phyloP scores from a whole-genome alignment of 2,329 filamentous ascomycete genomes.

The Beauveria sp. region DNA sequence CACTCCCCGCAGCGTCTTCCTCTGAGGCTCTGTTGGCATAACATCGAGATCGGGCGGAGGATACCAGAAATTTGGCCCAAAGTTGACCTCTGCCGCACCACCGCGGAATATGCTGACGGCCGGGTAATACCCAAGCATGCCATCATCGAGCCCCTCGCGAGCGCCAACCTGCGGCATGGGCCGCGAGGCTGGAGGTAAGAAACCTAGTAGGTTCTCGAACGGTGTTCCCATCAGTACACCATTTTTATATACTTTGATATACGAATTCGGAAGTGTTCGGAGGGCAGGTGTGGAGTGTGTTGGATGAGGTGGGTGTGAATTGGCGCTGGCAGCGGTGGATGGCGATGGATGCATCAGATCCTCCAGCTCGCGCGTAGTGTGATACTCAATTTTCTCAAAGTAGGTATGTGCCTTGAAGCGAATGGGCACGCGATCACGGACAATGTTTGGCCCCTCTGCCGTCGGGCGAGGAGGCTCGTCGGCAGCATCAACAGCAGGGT shows the following conservation, averaged over 20 bases:
- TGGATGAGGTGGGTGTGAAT: conserved; percentile 55
- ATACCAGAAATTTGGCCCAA: conserved; percentile 88
- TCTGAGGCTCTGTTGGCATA: conserved; percentile 20
- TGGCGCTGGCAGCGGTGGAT: conserved; percentile 34
- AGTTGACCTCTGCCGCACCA: conserved; percentile 86
- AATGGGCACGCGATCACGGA: conserved; percentile 91
- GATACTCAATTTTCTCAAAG: conserved; percentile 89
- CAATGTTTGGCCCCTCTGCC: conserved; percentile 66
- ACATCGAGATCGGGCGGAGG: conserved; percentile 57
- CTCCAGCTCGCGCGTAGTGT: conserved; percentile 80
- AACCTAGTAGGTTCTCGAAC: conserved; percentile 81
- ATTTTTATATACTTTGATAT: conserved; percentile 89
- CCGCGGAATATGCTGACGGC: conserved; percentile 88
- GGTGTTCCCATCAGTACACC: conserved; percentile 78
- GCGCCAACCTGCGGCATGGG: conserved; percentile 65
- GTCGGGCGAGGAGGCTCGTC: conserved; percentile 48
- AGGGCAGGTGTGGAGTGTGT: conserved; percentile 69
- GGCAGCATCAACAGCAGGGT: conserved; percentile 68
- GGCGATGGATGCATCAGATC: conserved; percentile 68
- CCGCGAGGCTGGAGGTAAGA: conserved; percentile 81
- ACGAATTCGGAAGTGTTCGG: conserved; percentile 77
- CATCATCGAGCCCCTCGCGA: conserved; percentile 84
- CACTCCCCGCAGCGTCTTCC: conserved; percentile 48
- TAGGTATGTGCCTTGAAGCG: conserved; percentile 89
- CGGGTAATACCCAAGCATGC: conserved; percentile 91